Percentiles rank a stretch among this genome's conserved stretches.
These are phyloP conservation scores for Solanum bukasovii DNA, from an alignment of 257 asterid species.

Conservation along the genomic window DNA sequence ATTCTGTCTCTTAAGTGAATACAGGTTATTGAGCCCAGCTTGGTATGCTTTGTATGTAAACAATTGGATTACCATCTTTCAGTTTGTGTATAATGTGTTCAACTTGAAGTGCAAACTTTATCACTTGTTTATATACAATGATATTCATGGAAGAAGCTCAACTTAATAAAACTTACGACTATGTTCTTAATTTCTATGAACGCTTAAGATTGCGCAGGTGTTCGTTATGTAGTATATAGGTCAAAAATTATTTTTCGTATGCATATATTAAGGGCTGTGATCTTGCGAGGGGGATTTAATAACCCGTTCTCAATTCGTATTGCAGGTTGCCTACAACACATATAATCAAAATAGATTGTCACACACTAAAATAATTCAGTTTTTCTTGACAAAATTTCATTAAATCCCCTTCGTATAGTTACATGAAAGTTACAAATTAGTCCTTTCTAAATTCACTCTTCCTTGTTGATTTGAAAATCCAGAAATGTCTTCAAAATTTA, in stretches of 20 bases:
- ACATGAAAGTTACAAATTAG: not conserved
- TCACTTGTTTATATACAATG: not conserved
- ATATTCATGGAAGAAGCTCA: not conserved
- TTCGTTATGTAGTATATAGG: not conserved
- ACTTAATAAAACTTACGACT: not conserved
- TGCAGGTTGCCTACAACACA: not conserved
- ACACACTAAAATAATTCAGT: not conserved
- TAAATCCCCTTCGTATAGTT: not conserved
- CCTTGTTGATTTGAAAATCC: not conserved
- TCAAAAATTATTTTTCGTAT: no score
- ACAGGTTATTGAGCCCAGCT: not conserved
- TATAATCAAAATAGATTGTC: not conserved
- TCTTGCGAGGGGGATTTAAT: not conserved
- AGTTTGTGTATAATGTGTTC: not conserved
- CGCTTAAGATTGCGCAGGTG: not conserved
- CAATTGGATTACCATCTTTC: not conserved
- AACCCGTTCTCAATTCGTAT: not conserved
- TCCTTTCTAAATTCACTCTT: not conserved
- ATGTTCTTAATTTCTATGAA: not conserved
- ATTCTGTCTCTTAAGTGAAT: constrained; percentile 35
- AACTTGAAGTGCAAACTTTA: not conserved
- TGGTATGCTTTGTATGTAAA: not conserved
- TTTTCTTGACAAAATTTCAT: not conserved
- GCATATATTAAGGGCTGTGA: not conserved
- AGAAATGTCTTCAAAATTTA: not conserved